Evolutionary conservation across 768 basidiomycete genomes (phyloP).

Genomic region (Paxillus rubicundulus): DNA sequence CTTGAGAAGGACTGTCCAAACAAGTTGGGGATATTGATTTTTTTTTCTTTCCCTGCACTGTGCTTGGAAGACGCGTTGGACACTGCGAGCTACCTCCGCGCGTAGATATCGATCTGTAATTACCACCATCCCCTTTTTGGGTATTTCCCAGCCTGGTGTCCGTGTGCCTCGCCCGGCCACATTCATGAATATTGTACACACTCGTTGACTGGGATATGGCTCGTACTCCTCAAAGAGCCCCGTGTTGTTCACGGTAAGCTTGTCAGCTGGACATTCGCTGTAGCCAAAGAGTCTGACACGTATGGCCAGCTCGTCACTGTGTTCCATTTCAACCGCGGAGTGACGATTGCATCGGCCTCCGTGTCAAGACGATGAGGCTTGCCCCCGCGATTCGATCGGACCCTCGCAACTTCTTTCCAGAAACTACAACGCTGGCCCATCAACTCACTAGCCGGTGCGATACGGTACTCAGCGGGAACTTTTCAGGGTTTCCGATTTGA

Average conservation of each 20-base stretch:
- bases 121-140: conserved; percentile 9
- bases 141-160: conserved; percentile 5
- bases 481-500: too few species aligned
- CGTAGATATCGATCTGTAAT: conserved; percentile 3
- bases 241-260: background rate
- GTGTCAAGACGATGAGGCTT: background rate
- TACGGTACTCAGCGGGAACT: too few species aligned
- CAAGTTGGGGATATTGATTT: too few species aligned
- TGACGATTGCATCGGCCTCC: conserved; percentile 25
- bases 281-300: too few species aligned
- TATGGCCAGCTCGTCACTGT: background rate
- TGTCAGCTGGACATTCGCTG: background rate
- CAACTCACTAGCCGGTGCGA: too few species aligned
- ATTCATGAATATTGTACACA: background rate
- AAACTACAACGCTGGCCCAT: conserved; percentile 1
- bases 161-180: conserved; percentile 26
- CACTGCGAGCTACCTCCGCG: too few species aligned
- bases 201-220: background rate
- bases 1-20: background rate
- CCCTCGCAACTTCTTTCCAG: conserved; percentile 4
- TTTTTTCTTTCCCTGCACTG: background rate
- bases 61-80: background rate
- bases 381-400: conserved; percentile 25
- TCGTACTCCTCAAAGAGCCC: too few species aligned
- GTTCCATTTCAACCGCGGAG: background rate